Conservation (phyloP, 345 rosid species). For the Boechera retrofracta region DNA sequence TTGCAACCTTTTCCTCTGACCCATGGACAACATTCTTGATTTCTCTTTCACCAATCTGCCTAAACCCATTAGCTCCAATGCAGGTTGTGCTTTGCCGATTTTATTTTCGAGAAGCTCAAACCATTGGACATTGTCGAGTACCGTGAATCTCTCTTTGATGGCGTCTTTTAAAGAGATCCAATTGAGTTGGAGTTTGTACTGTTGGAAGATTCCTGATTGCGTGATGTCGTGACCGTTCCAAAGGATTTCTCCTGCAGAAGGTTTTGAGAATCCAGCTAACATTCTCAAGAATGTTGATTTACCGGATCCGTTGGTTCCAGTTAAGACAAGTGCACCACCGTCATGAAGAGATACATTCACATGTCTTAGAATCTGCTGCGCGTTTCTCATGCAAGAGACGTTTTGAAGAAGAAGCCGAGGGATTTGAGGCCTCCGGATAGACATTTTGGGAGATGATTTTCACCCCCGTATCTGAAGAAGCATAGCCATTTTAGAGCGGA, state of each 20-base stretch:
- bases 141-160: constrained; percentile 66
- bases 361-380: constrained; percentile 70
- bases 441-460: constrained; percentile 46
- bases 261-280: constrained; percentile 84
- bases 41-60: constrained; percentile 78
- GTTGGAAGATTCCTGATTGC: constrained; percentile 77
- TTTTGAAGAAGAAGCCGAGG: constrained; percentile 81
- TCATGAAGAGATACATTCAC: constrained; percentile 78
- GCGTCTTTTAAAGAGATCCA: constrained; percentile 92
- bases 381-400: constrained; percentile 96
- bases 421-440: constrained; percentile 61
- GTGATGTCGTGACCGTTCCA: constrained; percentile 92
- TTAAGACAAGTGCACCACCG: constrained; percentile 83
- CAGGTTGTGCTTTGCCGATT: constrained; percentile 75
- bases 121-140: constrained; percentile 83
- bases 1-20: constrained; percentile 87
- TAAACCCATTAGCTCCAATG: constrained; percentile 86
- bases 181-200: constrained; percentile 89
- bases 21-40: constrained; percentile 88
- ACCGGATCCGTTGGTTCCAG: constrained; percentile 80
- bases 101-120: constrained; percentile 83
- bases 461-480: neutral
- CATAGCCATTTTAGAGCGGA: constrained; percentile 5
- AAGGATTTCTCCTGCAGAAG: constrained; percentile 86
- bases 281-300: constrained; percentile 83